phyloP scores from a whole-genome alignment of 371 early-diverging fungal genomes.

The Mortierella sp. region DNA sequence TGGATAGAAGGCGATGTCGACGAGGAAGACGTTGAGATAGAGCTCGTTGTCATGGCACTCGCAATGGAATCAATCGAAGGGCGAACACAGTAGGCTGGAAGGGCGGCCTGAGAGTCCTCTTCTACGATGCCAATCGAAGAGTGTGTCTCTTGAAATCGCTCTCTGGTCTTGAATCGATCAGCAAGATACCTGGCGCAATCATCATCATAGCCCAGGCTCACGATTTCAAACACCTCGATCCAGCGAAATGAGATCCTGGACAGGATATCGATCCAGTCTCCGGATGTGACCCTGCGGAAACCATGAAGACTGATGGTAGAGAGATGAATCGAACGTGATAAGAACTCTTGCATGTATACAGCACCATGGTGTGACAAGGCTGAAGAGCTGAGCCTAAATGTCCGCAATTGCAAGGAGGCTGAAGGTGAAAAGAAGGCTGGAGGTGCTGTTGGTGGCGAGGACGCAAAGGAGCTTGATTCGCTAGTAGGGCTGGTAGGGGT shows the following conservation, averaged over 20 bases:
- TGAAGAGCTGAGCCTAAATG: conserved; percentile 29
- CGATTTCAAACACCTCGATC: conserved; percentile 43
- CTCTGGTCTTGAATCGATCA: conserved; percentile 20
- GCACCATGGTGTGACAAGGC: conserved; percentile 24
- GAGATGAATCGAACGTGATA: conserved; percentile 34
- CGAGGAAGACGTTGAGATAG: background rate
- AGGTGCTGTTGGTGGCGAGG: conserved; percentile 22
- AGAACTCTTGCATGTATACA: conserved; percentile 12
- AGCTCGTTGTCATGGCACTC: background rate
- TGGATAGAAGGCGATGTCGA: background rate
- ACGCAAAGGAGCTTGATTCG: conserved; percentile 2
- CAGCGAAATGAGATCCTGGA: conserved; percentile 31
- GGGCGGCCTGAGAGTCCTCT: background rate
- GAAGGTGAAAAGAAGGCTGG: conserved; percentile 24
- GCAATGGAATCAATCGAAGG: background rate
- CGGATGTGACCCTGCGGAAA: conserved; percentile 33
- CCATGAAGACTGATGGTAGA: conserved; percentile 37
- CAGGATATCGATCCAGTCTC: conserved; percentile 34
- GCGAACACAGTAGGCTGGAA: conserved; percentile 4
- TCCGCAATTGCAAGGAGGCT: conserved; percentile 20
- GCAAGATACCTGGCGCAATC: conserved; percentile 29
- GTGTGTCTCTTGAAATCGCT: conserved; percentile 5
- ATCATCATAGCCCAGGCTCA: conserved; percentile 37
- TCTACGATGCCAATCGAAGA: background rate
- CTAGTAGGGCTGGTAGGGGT: conserved; percentile 1